These are phyloP conservation scores for Phialophora macrospora DNA, from an alignment of 2,329 filamentous ascomycete genomes.

Conservation along the genomic window DNA sequence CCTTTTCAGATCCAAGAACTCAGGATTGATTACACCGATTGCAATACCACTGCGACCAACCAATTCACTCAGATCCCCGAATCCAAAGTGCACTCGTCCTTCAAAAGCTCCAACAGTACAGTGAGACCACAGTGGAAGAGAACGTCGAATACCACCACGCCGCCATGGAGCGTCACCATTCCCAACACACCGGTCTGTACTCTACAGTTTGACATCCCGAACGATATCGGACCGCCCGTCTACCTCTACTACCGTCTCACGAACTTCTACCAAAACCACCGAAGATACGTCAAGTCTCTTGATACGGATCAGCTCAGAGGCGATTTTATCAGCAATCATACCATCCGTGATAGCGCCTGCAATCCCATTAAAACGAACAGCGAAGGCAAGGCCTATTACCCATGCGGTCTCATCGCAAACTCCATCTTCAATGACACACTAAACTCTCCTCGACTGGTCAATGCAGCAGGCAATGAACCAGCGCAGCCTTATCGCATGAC, in stretches of 20 bases:
- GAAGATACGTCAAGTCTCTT: conserved; percentile 90
- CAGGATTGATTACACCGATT: conserved; percentile 86
- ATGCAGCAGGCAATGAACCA: conserved; percentile 49
- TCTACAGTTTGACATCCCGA: conserved; percentile 77
- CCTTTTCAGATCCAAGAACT: conserved; percentile 81
- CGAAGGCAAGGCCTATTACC: conserved; percentile 77
- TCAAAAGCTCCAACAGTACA: conserved; percentile 63
- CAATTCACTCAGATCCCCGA: conserved; percentile 60
- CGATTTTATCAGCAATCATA: conserved; percentile 61
- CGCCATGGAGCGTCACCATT: conserved; percentile 40
- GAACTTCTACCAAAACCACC: conserved; percentile 99
- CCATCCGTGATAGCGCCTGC: conserved; percentile 73
- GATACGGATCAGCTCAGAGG: conserved; percentile 83
- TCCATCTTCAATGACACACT: conserved; percentile 97
- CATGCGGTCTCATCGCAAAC: conserved; percentile 94
- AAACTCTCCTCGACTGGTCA: conserved; percentile 65
- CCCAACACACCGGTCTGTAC: conserved; percentile 63
- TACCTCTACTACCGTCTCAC: conserved; percentile 94
- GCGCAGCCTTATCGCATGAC: conserved; percentile 73
- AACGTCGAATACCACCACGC: conserved; percentile 35
- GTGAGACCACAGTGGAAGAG: conserved; percentile 43
- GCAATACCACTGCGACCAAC: conserved; percentile 61
- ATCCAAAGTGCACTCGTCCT: conserved; percentile 68
- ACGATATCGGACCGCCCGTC: conserved; percentile 78
- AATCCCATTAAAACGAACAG: conserved; percentile 67